These are phyloP conservation scores for Chamaenerion angustifolium DNA, from an alignment of 345 rosid species.

Conservation along the genomic window DNA sequence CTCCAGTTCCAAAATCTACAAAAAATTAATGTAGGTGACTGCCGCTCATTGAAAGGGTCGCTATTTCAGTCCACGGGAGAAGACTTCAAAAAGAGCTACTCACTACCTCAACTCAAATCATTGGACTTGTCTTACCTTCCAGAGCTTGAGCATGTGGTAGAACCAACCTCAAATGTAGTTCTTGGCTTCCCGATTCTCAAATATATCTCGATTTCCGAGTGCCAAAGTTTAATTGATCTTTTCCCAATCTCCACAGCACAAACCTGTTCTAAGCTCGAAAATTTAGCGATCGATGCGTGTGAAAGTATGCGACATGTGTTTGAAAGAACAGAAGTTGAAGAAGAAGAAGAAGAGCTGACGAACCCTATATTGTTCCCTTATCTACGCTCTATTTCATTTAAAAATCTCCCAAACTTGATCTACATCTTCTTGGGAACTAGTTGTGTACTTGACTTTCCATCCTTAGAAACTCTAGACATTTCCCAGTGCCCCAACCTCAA, in stretches of 20 bases:
- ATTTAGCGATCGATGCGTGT: neutral
- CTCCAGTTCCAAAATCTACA: neutral
- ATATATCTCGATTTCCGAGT: accelerated
- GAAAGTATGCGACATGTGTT: neutral
- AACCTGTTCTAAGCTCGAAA: neutral
- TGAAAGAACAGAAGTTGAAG: neutral
- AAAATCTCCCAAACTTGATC: neutral
- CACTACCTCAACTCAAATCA: neutral
- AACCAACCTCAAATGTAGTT: neutral
- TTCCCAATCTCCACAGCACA: neutral
- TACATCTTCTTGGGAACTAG: neutral
- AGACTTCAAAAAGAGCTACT: neutral
- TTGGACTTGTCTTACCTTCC: neutral
- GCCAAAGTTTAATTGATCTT: neutral
- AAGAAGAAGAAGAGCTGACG: neutral
- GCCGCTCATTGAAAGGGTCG: neutral
- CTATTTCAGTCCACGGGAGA: accelerated
- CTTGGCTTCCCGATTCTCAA: neutral
- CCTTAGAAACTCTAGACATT: neutral
- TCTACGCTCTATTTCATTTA: neutral
- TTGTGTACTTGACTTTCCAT: neutral
- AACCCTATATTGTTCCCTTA: accelerated
- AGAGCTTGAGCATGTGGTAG: neutral
- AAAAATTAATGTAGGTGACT: accelerated
- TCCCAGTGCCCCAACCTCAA: neutral